Conservation (phyloP, 164 flowering plant genomes). For the Santalum album region DNA sequence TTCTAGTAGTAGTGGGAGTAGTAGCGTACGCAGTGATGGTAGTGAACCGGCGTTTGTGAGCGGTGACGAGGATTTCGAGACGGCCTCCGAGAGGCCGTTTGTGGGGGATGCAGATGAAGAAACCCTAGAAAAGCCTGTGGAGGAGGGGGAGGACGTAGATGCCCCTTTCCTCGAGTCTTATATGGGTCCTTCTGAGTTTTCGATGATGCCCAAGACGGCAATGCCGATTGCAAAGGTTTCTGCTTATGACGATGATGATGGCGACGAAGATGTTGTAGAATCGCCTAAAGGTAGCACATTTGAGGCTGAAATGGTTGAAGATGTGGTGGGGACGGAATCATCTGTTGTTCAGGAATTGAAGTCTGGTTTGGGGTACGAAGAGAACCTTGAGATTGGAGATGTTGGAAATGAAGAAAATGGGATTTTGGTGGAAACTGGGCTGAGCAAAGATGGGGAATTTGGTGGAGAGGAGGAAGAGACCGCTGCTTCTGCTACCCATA, state of each 20-base stretch:
- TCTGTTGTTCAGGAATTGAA: not conserved
- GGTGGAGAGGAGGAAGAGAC: constrained; percentile 6
- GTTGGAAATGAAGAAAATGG: constrained; percentile 7
- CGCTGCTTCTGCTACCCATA: too few relatives aligned
- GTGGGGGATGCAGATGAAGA: constrained; percentile 27
- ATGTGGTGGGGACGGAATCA: constrained; percentile 16
- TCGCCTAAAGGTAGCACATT: constrained; percentile 1
- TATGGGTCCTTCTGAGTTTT: constrained; percentile 10
- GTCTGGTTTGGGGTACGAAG: too few relatives aligned
- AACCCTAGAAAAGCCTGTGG: constrained; percentile 15
- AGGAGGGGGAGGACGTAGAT: constrained; percentile 9
- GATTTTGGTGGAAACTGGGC: not conserved
- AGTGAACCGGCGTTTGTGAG: constrained; percentile 40
- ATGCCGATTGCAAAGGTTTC: constrained; percentile 31
- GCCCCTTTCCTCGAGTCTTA: constrained; percentile 6
- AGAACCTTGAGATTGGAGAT: not conserved
- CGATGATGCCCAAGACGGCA: not conserved
- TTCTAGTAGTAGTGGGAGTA: constrained; percentile 11
- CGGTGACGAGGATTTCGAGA: constrained; percentile 60
- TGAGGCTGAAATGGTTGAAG: constrained; percentile 17
- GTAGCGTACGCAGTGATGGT: constrained; percentile 9
- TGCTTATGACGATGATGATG: constrained; percentile 28
- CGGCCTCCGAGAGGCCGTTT: constrained; percentile 37
- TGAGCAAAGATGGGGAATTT: not conserved
- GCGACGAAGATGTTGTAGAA: constrained; percentile 8